These are phyloP conservation scores for Neurospora intermedia DNA, from an alignment of 495 filamentous ascomycete genomes.

Conservation along the genomic window DNA sequence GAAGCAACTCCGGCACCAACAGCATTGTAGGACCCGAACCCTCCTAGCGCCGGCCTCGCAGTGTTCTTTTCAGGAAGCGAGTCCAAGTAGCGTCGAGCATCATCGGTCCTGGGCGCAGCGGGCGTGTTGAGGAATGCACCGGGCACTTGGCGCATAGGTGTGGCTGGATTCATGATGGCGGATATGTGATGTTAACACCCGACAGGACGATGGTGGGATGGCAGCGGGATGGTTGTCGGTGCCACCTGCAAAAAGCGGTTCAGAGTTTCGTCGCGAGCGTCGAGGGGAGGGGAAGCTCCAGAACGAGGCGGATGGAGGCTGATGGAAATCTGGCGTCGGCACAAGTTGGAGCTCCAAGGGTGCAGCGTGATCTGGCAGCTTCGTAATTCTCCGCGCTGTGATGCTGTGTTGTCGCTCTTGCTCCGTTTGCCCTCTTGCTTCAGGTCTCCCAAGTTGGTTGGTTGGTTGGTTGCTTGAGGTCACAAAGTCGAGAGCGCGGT, in stretches of 20 bases:
- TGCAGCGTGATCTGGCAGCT: not conserved
- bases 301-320: not conserved
- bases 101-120: conserved; percentile 32
- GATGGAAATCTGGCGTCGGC: not conserved
- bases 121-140: conserved; percentile 68
- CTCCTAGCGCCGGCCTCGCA: not conserved
- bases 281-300: not conserved
- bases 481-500: not conserved
- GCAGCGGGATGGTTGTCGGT: conserved; percentile 14
- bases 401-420: not conserved
- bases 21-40: not conserved
- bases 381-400: not conserved
- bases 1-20: not conserved
- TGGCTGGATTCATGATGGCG: conserved; percentile 53
- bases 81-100: conserved; percentile 30
- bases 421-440: not conserved
- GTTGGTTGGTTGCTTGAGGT: not conserved
- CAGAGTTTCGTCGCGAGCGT: not conserved
- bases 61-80: conserved; percentile 3
- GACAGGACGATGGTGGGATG: not conserved
- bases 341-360: not conserved
- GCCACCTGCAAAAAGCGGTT: not conserved
- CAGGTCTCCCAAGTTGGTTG: not conserved
- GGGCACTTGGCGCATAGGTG: conserved; percentile 55
- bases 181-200: not conserved